These are phyloP conservation scores for Angomonas deanei DNA, from an alignment of 208 protist genomes.

Conservation along the genomic window DNA sequence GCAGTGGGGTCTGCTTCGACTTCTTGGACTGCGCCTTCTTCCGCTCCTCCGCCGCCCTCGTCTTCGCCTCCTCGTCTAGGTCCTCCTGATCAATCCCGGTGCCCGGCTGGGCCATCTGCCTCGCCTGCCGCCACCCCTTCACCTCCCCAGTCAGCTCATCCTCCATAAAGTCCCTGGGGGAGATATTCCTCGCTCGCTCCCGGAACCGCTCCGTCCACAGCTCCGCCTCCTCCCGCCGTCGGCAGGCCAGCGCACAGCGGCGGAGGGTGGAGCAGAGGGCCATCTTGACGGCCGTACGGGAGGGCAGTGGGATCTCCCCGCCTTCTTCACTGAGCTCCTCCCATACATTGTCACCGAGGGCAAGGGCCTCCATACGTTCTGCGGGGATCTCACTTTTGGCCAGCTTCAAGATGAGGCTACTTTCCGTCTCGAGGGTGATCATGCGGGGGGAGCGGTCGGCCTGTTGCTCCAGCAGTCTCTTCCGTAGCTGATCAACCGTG, in stretches of 20 bases:
- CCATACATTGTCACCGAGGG: slow-evolving; percentile 66
- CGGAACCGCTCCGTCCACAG: slow-evolving; percentile 73
- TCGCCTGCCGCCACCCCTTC: slow-evolving; percentile 23
- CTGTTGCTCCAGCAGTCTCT: slow-evolving; percentile 19
- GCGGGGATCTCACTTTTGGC: slow-evolving; percentile 32
- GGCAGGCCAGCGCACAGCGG: slow-evolving; percentile 60
- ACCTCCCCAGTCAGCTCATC: slow-evolving; percentile 8
- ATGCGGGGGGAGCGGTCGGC: slow-evolving; percentile 13
- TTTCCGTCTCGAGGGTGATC: slow-evolving; percentile 55
- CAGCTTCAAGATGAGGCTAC: slow-evolving; percentile 53
- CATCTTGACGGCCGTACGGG: slow-evolving; percentile 54
- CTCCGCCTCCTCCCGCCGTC: slow-evolving; percentile 36
- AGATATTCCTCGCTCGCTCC: slow-evolving; percentile 30
- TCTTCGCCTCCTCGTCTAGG: slow-evolving; percentile 28
- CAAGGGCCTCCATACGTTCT: slow-evolving; percentile 66
- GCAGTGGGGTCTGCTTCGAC: slow-evolving; percentile 31
- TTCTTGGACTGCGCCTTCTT: neutral
- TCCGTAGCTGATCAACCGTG: slow-evolving; percentile 20
- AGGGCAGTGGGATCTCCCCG: slow-evolving; percentile 37
- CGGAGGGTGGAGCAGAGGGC: slow-evolving; percentile 64
- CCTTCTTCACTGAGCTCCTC: slow-evolving; percentile 34
- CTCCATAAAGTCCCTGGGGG: slow-evolving; percentile 55
- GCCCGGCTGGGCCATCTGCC: slow-evolving; percentile 25
- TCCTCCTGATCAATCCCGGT: slow-evolving; percentile 69
- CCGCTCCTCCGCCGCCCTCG: slow-evolving; percentile 3